Evolutionary conservation across 139 green algal species (phyloP), one percentile per base, ranked within the genome.

Genomic region (Auxenochlorella protothecoides): DNA sequence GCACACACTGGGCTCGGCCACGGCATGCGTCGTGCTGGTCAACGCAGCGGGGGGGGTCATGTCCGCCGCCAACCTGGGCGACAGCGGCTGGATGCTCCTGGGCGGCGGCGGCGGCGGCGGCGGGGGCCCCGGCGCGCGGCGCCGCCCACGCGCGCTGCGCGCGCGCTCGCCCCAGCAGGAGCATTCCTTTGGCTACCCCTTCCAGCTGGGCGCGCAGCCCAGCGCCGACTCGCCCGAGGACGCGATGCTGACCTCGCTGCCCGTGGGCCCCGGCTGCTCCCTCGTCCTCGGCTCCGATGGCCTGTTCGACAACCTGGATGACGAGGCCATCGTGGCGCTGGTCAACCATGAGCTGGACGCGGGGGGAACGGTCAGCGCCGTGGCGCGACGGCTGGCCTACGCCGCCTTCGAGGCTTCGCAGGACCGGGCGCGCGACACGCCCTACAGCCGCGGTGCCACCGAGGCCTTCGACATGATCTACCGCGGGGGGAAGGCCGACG

Each of bases 401-500:
- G 44, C 79, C 14, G 91, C 91, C 0, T 95, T 94, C 71, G 71
- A 89, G 4, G 76, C 83, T 27, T 86, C 78, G 12, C 67, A 92
- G 53, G 89, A 97, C 78, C 91, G 85, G 66, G 9, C 78, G 51
- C 63, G 75, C 0, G 51, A 72, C 5, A 97, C 92, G 53, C 92
- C 92, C 15, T 97, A 97, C 82, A 87, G 83, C n/a, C 63, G 71
- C 9, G 89, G 75, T 4, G 92, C 91, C 7, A 85, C 84, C 6
- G 90, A 96, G 72, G 85, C 83, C 6, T 97, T 97, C 70, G 85
- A 97, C 77, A 95, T 97, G 90, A 85, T 92, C 11, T 96, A 92
- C 63, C 74, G 66, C 2, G 89, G 89, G 0, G 83, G 90, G n/a
- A 96, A 96, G 75, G 76, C 78, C 12, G 90, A 95, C 68, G 90